Conservation (phyloP, 768 basidiomycete species). For the Calocybe gangraenosa region DNA sequence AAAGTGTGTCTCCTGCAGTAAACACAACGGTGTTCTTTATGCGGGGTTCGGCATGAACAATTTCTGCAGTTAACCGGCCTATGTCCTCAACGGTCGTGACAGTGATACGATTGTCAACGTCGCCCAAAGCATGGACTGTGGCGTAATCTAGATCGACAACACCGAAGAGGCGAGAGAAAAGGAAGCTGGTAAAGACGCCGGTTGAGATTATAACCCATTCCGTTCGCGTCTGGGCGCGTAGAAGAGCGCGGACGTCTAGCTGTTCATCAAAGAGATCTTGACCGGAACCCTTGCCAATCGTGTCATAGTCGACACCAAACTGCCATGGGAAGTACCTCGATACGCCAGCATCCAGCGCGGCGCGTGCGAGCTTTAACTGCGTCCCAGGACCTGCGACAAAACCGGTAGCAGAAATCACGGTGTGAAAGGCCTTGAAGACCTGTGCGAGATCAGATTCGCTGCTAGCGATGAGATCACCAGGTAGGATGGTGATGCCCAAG, state of each 20-base stretch:
- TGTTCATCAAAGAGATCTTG: slow-evolving; percentile 31
- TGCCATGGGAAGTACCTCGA: slow-evolving; percentile 30
- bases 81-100: slow-evolving; percentile 26
- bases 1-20: slow-evolving; percentile 25
- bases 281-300: slow-evolving; percentile 23
- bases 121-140: slow-evolving; percentile 20
- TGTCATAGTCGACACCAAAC: slow-evolving; percentile 32
- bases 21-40: slow-evolving; percentile 20
- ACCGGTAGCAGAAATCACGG: slow-evolving; percentile 22
- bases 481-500: slow-evolving; percentile 14
- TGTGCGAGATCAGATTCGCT: slow-evolving; percentile 12
- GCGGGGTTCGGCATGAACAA: slow-evolving; percentile 12
- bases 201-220: slow-evolving; percentile 26
- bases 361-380: slow-evolving; percentile 23
- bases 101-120: slow-evolving; percentile 21
- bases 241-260: slow-evolving; percentile 26
- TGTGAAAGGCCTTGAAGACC: slow-evolving; percentile 17
- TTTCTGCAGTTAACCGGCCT: slow-evolving; percentile 20
- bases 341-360: slow-evolving; percentile 21
- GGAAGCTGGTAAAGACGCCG: slow-evolving; percentile 25
- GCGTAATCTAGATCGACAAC: slow-evolving; percentile 18
- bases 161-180: slow-evolving; percentile 24
- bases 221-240: slow-evolving; percentile 20
- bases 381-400: slow-evolving; percentile 20
- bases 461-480: slow-evolving; percentile 16